Base-by-base conservation (phyloP, 176 grass and related monocot genomes). In the Avena sativa region DNA sequence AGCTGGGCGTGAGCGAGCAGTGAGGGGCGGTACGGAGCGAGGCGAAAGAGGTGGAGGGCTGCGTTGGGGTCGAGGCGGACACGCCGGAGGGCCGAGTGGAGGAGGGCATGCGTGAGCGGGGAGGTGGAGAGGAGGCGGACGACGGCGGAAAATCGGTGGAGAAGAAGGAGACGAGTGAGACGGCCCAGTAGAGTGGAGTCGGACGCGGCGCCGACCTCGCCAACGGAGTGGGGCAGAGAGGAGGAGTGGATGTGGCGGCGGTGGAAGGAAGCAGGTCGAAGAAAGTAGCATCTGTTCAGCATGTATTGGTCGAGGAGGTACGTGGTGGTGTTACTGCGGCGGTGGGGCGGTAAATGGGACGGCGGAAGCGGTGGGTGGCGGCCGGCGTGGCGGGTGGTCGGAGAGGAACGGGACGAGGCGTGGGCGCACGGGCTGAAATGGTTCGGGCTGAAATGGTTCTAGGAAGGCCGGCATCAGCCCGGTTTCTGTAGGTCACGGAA, bases 141-240 rank as follows among this genome's bases (percentile, higher is more conserved):
- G n/a, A 86, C 82, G 49, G 91, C 88, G 75, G 88, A 67, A 64
- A 95, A 95, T 74, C 96, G 93, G 74, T 95, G 89, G 46, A 95
- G 93, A 10, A 89, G 91, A 55, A 98, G 89, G 50, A 98, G 93
- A 14, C 96, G 93, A 71, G 91, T 92, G 66, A 98, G 92, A 38
- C 89, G 89, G 63, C 89, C 91, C 5, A 98, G 71, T 65, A 95
- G 75, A 9, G 81, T 84, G 14, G 77, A 4, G 26, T 87, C 87
- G 34, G 71, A 76, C 32, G 63, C 30, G 32, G 74, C 61, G 53
- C 16, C 72, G 14, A 64, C 34, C 9, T 34, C 57, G 57, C 23
- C n/a, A 4, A 67, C 21, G 48, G 57, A 6, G 51, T 40, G 32
- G 51, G 81, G 23, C 2, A 38, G 66, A 70, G 62, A 23, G 74